These are phyloP conservation scores for Elaphomyces granulatus DNA, from an alignment of 495 filamentous ascomycete genomes.

Conservation along the genomic window DNA sequence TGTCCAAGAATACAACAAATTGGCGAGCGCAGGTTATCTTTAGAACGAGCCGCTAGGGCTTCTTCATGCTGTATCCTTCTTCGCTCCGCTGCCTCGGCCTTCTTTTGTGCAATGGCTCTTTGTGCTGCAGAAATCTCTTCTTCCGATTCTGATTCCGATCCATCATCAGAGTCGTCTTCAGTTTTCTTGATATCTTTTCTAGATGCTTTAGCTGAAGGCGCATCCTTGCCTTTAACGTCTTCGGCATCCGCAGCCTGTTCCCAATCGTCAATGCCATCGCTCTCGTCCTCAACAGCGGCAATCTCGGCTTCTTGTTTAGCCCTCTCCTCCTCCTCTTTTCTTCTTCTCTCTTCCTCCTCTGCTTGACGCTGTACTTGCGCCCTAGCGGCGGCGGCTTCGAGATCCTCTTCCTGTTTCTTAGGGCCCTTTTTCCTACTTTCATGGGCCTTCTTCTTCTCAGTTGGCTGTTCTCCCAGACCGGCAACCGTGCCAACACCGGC, in stretches of 20 bases:
- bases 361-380: constrained; percentile 47
- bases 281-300: constrained; percentile 43
- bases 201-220: constrained; percentile 39
- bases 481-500: constrained; percentile 66
- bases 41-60: constrained; percentile 79
- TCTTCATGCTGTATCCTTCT: constrained; percentile 81
- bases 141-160: constrained; percentile 46
- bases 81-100: constrained; percentile 82
- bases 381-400: constrained; percentile 48
- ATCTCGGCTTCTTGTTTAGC: constrained; percentile 44
- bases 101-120: constrained; percentile 54
- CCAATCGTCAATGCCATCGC: constrained; percentile 68
- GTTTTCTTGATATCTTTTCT: constrained; percentile 13
- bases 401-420: constrained; percentile 58
- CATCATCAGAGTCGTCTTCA: constrained; percentile 25
- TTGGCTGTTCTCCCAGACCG: constrained; percentile 45
- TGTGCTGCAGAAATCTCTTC: constrained; percentile 55
- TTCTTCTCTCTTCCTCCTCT: constrained; percentile 54
- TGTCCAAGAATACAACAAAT: constrained; percentile 99
- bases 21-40: constrained; percentile 87
- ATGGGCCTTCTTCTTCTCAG: constrained; percentile 59
- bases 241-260: constrained; percentile 67
- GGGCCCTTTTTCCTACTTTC: constrained; percentile 58
- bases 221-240: constrained; percentile 84
- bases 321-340: constrained; percentile 48